Evolutionary conservation across 2,329 filamentous ascomycete species (phyloP).

Genomic region (Talaromyces amestolkiae): DNA sequence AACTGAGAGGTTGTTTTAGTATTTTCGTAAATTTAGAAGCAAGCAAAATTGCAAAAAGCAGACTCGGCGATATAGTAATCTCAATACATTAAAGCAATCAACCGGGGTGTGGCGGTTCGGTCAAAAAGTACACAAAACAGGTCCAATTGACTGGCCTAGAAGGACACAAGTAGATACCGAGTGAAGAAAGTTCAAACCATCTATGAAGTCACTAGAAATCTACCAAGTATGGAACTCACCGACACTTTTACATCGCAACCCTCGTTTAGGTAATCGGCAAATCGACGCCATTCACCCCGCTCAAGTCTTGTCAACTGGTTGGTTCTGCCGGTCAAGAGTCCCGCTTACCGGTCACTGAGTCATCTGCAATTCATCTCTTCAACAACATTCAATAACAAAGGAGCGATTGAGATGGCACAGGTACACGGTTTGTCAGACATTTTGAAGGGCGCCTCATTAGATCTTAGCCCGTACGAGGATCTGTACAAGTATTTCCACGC

Average conservation of each 20-base stretch:
- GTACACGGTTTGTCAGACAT: constrained; percentile 23
- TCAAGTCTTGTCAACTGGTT: not conserved
- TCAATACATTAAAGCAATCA: not conserved
- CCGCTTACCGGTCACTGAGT: not conserved
- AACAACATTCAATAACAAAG: not conserved
- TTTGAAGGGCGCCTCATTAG: constrained; percentile 23
- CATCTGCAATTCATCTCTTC: not conserved
- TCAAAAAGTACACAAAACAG: not conserved
- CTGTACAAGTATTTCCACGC: constrained; percentile 60
- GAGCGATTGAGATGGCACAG: constrained; percentile 27
- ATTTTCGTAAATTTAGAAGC: not conserved
- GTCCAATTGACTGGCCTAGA: not conserved
- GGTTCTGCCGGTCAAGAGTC: not conserved
- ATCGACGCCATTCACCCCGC: not conserved
- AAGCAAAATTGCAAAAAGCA: not conserved
- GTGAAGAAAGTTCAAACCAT: not conserved
- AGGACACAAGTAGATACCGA: not conserved
- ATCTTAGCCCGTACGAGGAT: constrained; percentile 49
- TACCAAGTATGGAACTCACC: not conserved
- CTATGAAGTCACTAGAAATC: not conserved
- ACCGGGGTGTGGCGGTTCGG: not conserved
- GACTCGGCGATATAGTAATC: not conserved
- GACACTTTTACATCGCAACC: not conserved
- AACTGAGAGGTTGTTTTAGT: not conserved
- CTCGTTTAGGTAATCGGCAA: not conserved